Base-by-base conservation (phyloP, 1,284 basidiomycete species). In the Trametes sp. region DNA sequence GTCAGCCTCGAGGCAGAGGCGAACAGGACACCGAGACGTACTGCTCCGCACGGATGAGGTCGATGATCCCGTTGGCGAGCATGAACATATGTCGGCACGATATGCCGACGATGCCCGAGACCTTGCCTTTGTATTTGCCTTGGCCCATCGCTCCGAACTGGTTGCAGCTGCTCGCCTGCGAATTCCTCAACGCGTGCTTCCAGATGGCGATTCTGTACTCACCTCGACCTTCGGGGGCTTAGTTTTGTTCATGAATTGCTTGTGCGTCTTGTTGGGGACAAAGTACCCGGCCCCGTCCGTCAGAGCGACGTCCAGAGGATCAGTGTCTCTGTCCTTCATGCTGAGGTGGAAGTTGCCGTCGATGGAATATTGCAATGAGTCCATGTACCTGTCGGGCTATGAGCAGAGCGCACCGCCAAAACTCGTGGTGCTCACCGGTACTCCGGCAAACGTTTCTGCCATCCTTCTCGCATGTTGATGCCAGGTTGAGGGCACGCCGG, bases 401-500 rank as follows among this genome's bases (percentile, higher is more conserved):
- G 8, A 42, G 45, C 6, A 46, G 2, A 26, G 26, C 45, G 9
- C 21, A 16, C 5, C 4, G 5, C 45, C 24, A n/a, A n/a, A n/a
- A 24, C 13, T 11, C 41, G 19, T n/a, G 23, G 23, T 7, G 21
- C 53, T 9, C 26, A 54, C 53, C 33, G 24, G 38, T 21, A 54
- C 21, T 42, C 24, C 5, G 24, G 41, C 16, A 29, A 11, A 2
- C 41, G 38, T 21, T 45, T 6, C 24, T 54, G 4, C 64, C 67
- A 69, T 11, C 52, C 46, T 1, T 61, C 53, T 14, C 65, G 49
- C 63, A 70, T 70, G 56, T 70, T 70, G 26, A 67, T 60, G 10
- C 49, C 62, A 5, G 56, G 51, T 21, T 70, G 69, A 7, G 69
- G 69, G 45, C 69, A 69, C 0, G 67, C 59, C 1, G 69, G 67